Percentiles rank a stretch among this genome's conserved stretches.
phyloP scores from a whole-genome alignment of 257 asterid genomes.

The Gentiana dahurica region DNA sequence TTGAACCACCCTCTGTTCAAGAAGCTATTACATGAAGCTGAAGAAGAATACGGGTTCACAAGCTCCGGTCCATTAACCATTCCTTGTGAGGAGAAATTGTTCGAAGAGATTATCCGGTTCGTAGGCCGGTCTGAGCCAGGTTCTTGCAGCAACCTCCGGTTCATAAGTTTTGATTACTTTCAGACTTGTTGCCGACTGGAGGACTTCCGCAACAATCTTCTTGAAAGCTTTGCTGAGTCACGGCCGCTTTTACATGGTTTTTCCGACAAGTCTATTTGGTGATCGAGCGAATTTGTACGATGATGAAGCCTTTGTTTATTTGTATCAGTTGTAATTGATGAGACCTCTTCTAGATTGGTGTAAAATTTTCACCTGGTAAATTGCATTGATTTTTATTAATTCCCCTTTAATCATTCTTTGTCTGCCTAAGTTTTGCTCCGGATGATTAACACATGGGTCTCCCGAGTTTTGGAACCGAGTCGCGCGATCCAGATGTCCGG shows the following conservation, averaged over 20 bases:
- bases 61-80: constrained; percentile 42
- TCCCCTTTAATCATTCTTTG: too few species aligned
- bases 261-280: constrained; percentile 15
- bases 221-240: constrained; percentile 21
- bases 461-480: too few species aligned
- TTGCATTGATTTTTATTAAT: too few species aligned
- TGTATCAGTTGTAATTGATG: constrained; percentile 2
- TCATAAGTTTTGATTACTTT: constrained; percentile 19
- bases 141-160: constrained; percentile 7
- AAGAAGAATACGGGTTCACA: constrained; percentile 45
- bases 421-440: too few species aligned
- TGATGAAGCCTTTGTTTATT: constrained; percentile 2
- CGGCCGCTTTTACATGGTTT: constrained; percentile 25
- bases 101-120: constrained; percentile 31
- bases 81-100: constrained; percentile 46
- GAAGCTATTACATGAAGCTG: constrained; percentile 35
- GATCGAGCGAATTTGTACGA: background rate
- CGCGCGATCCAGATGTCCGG: too few species aligned
- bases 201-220: constrained; percentile 9
- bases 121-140: constrained; percentile 23
- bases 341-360: too few species aligned
- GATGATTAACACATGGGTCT: too few species aligned
- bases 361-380: too few species aligned
- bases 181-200: constrained; percentile 26
- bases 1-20: constrained; percentile 45